A percentile compares a stretch with the other conserved stretches of the same genome.
Conservation (phyloP, 306 rosid species). For the Quillaja saponaria region DNA sequence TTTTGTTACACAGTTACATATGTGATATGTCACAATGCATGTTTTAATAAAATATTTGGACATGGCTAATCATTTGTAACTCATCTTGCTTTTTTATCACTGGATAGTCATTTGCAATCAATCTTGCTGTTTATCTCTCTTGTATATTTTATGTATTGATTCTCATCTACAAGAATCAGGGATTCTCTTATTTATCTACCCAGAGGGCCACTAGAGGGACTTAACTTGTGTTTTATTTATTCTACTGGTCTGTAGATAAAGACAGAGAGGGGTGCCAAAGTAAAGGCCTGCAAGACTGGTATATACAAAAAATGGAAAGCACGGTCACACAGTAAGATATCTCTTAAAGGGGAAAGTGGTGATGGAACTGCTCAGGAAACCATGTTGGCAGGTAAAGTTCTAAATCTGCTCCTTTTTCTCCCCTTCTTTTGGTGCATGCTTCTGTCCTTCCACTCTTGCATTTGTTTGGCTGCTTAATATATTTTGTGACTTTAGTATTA, state of each 20-base stretch:
- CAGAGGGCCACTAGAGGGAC: background rate
- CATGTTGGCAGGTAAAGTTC: slow-evolving; percentile 44
- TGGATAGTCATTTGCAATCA: too few relatives aligned
- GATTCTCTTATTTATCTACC: slow-evolving; percentile 8
- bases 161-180: background rate
- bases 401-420: background rate
- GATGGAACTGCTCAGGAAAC: slow-evolving; percentile 57
- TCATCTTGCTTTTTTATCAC: too few relatives aligned
- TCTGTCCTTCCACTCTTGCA: background rate
- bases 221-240: slow-evolving; percentile 16
- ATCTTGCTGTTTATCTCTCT: too few relatives aligned
- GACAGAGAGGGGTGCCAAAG: slow-evolving; percentile 92
- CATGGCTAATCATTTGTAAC: too few relatives aligned
- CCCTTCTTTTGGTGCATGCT: background rate
- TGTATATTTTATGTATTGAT: too few relatives aligned
- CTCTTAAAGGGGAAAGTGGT: slow-evolving; percentile 46
- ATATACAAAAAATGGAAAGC: slow-evolving; percentile 88
- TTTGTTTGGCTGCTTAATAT: background rate
- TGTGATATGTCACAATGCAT: too few relatives aligned
- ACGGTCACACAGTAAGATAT: slow-evolving; percentile 67
- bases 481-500: too few relatives aligned
- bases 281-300: slow-evolving; percentile 76
- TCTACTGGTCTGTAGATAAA: slow-evolving; percentile 50
- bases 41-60: too few relatives aligned
- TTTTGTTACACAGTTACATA: too few relatives aligned